phyloP scores from a whole-genome alignment of 306 rosid genomes.

The Geum urbanum region DNA sequence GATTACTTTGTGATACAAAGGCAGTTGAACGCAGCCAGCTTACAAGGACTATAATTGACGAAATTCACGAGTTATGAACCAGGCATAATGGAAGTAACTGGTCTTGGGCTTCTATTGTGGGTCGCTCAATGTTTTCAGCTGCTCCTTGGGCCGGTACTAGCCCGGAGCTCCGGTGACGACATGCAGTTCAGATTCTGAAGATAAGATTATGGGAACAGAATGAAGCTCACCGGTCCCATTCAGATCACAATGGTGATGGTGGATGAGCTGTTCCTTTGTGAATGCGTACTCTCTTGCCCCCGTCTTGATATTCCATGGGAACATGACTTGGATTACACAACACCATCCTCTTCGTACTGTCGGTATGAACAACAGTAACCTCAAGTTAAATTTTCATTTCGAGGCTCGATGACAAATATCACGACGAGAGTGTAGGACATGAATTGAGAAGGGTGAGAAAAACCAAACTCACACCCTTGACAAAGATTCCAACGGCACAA shows the following conservation, averaged over 20 bases:
- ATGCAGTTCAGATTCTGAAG: not conserved
- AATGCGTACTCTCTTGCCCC: not conserved
- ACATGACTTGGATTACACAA: not conserved
- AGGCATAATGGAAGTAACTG: not conserved
- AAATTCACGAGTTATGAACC: too few species aligned
- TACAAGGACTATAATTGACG: too few species aligned
- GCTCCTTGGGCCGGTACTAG: not conserved
- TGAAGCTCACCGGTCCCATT: constrained; percentile 5
- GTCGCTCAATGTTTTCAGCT: not conserved
- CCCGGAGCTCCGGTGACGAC: not conserved
- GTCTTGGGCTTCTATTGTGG: not conserved
- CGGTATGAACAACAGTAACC: not conserved
- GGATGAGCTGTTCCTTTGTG: not conserved
- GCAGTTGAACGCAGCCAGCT: too few species aligned
- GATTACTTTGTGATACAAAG: too few species aligned
- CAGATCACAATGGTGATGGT: not conserved
- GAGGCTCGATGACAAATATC: too few species aligned
- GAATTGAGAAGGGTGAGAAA: too few species aligned
- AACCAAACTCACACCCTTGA: not conserved
- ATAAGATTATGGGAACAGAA: not conserved
- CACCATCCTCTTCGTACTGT: not conserved
- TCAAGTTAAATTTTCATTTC: not conserved
- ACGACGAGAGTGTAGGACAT: too few species aligned
- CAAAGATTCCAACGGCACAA: not conserved
- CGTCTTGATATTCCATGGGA: not conserved